Evolutionary conservation across 2,329 filamentous ascomycete species (phyloP).

Genomic region (Penicillium crustosum): DNA sequence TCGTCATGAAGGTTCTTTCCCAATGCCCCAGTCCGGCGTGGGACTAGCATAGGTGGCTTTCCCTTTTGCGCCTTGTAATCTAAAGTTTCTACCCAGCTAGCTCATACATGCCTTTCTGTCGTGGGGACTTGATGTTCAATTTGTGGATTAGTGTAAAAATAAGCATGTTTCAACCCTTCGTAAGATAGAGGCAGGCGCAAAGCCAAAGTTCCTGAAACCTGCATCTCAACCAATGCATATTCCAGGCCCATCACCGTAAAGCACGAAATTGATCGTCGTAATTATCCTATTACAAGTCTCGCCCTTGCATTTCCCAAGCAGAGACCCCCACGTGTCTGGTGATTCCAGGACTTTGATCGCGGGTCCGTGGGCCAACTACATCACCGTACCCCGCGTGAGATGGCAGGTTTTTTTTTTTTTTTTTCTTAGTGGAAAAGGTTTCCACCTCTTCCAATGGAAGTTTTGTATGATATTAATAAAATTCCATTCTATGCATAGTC

Average conservation of each 20-base stretch:
- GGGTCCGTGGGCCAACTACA: background rate
- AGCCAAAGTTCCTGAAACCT: background rate
- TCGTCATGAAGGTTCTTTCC: background rate
- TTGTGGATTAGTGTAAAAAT: background rate
- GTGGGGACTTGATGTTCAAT: background rate
- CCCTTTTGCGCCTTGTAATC: constrained; percentile 27
- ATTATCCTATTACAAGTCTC: background rate
- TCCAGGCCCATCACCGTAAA: background rate
- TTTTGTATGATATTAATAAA: background rate
- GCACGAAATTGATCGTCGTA: background rate
- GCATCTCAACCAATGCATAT: background rate
- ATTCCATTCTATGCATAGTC: background rate
- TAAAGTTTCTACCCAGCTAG: constrained; percentile 27
- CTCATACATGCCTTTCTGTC: constrained; percentile 9
- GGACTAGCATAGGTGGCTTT: constrained; percentile 11
- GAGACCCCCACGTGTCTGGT: background rate
- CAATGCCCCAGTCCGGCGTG: constrained; percentile 1
- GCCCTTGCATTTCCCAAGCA: background rate
- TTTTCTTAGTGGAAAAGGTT: background rate
- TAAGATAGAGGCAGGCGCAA: background rate
- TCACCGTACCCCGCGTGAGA: constrained; percentile 1
- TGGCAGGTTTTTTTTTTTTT: background rate
- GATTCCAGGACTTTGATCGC: background rate
- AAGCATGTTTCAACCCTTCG: background rate
- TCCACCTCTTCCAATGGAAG: background rate